phyloP scores from a whole-genome alignment of 805 yeast species.

The Metschnikowia continentalis region DNA sequence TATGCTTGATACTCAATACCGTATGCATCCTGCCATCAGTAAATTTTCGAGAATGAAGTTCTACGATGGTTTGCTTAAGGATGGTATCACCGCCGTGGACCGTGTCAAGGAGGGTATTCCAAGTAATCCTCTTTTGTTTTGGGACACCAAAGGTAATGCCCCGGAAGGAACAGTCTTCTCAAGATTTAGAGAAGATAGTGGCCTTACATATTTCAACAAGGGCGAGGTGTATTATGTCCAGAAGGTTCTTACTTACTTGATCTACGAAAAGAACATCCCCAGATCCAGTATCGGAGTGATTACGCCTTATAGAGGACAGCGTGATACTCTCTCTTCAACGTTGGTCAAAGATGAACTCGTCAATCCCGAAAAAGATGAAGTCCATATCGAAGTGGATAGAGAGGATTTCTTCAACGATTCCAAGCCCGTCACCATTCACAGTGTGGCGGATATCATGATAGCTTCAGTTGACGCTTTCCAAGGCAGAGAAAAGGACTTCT shows the following conservation, averaged over 20 bases:
- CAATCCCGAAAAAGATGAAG: slow-evolving; percentile 48
- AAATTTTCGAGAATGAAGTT: slow-evolving; percentile 54
- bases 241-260: slow-evolving; percentile 46
- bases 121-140: slow-evolving; percentile 51
- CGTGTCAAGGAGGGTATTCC: slow-evolving; percentile 45
- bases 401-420: slow-evolving; percentile 51
- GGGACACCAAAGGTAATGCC: slow-evolving; percentile 51
- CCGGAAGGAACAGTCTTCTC: slow-evolving; percentile 48
- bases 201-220: slow-evolving; percentile 55
- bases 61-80: slow-evolving; percentile 45
- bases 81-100: slow-evolving; percentile 56
- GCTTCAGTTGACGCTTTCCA: slow-evolving; percentile 54
- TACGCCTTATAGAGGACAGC: slow-evolving; percentile 74
- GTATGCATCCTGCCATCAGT: slow-evolving; percentile 64
- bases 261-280: slow-evolving; percentile 50
- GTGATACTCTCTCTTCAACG: slow-evolving; percentile 53
- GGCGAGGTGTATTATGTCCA: slow-evolving; percentile 50
- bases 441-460: slow-evolving; percentile 42
- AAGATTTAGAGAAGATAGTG: slow-evolving; percentile 44
- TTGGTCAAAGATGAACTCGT: slow-evolving; percentile 49
- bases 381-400: slow-evolving; percentile 54
- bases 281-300: slow-evolving; percentile 53
- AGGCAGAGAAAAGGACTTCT: slow-evolving; percentile 53
- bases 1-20: slow-evolving; percentile 66
- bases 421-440: slow-evolving; percentile 46